Percentiles rank a stretch among this genome's conserved stretches.
These are phyloP conservation scores for Adansonia madagascariensis DNA, from an alignment of 441 rosid genomes.

Conservation along the genomic window DNA sequence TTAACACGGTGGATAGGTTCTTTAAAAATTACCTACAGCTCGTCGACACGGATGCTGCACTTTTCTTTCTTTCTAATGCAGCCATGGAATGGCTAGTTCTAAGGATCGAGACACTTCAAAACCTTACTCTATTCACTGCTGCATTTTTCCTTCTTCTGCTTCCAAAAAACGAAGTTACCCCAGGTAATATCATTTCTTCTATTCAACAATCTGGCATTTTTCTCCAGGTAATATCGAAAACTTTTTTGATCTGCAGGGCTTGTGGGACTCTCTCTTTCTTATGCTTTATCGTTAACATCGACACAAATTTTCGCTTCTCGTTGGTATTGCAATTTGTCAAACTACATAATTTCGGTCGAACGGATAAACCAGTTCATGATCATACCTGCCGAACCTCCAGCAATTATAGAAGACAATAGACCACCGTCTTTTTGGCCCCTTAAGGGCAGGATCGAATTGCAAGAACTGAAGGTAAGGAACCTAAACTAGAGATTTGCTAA, in stretches of 20 bases:
- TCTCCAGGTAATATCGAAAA: neutral
- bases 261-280: conserved; percentile 88
- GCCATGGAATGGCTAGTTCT: conserved; percentile 79
- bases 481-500: neutral
- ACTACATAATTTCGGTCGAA: conserved; percentile 79
- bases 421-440: conserved; percentile 81
- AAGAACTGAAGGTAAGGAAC: conserved; percentile 65
- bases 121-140: conserved; percentile 68
- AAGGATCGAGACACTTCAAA: conserved; percentile 70
- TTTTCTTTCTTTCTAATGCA: conserved; percentile 71
- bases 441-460: conserved; percentile 75
- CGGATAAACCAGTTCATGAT: conserved; percentile 86
- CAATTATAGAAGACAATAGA: conserved; percentile 57
- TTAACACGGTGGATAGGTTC: conserved; percentile 65
- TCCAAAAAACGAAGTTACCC: conserved; percentile 61
- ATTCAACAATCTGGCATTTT: conserved; percentile 9
- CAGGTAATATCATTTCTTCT: conserved; percentile 44
- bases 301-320: conserved; percentile 63
- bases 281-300: conserved; percentile 63
- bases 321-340: conserved; percentile 76
- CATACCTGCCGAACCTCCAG: conserved; percentile 74
- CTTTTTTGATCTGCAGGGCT: conserved; percentile 52
- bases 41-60: conserved; percentile 69
- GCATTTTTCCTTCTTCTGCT: conserved; percentile 72
- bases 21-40: conserved; percentile 57